A percentile compares a stretch with the other conserved stretches of the same genome.
phyloP scores from a whole-genome alignment of 768 basidiomycete species.

The Boletus eberwhitei region DNA sequence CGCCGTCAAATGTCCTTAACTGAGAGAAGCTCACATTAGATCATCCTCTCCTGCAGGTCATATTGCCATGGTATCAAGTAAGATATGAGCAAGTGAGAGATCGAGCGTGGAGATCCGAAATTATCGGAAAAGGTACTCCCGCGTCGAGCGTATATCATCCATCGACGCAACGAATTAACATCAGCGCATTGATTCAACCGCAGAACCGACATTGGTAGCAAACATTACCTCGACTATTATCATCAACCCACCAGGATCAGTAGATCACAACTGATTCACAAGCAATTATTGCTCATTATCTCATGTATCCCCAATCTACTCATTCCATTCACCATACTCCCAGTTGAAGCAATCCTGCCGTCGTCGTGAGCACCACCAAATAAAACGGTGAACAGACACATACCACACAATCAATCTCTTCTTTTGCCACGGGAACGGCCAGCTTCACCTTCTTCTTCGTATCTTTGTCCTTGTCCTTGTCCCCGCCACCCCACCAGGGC shows the following conservation, averaged over 20 bases:
- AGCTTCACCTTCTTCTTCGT: conserved; percentile 18
- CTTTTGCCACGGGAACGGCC: conserved; percentile 46
- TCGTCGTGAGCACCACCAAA: not conserved
- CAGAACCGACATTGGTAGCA: not conserved
- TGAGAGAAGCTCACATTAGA: not conserved
- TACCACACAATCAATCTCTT: conserved; percentile 66
- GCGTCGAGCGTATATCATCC: not conserved
- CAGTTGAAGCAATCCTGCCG: conserved; percentile 69
- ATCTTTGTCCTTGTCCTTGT: conserved; percentile 24
- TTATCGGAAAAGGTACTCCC: not conserved
- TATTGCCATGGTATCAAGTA: not conserved
- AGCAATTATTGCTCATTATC: not conserved
- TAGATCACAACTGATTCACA: not conserved
- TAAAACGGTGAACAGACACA: conserved; percentile 22
- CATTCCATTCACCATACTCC: conserved; percentile 53
- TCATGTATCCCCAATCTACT: not conserved
- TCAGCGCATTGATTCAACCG: not conserved
- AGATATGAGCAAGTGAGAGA: not conserved
- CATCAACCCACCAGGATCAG: not conserved
- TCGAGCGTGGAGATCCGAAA: not conserved
- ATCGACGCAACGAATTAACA: not conserved
- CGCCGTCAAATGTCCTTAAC: not conserved
- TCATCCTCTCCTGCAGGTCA: not conserved
- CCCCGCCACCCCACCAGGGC: conserved; percentile 34
- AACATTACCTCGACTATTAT: not conserved